A percentile compares a stretch with the other conserved stretches of the same genome.
These are phyloP conservation scores for Eustoma russellianum DNA, from an alignment of 257 asterid species.

Conservation along the genomic window DNA sequence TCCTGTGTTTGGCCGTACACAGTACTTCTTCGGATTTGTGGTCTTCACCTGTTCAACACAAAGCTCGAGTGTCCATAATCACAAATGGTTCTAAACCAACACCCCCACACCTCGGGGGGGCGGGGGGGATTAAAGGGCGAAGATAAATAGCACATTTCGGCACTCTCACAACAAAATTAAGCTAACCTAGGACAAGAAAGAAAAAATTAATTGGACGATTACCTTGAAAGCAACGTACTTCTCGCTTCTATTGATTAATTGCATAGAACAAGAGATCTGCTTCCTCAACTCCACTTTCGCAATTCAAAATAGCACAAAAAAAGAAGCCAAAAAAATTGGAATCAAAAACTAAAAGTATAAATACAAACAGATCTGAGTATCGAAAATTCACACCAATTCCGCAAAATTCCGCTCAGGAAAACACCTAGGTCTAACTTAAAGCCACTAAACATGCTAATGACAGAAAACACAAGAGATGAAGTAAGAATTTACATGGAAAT, in stretches of 20 bases:
- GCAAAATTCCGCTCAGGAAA: background rate
- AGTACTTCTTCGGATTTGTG: constrained; percentile 94
- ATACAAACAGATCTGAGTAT: constrained; percentile 29
- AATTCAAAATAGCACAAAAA: constrained; percentile 7
- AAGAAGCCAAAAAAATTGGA: too few species aligned
- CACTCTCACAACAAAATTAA: too few species aligned
- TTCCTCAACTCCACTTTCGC: constrained; percentile 64
- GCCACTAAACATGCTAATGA: background rate
- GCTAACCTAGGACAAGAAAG: too few species aligned
- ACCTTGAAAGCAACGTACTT: constrained; percentile 76
- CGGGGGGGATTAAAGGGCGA: too few species aligned
- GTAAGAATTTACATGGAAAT: constrained; percentile 38
- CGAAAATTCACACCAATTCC: background rate
- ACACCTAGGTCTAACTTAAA: too few species aligned
- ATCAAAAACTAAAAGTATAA: constrained; percentile 1
- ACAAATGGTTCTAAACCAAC: too few species aligned
- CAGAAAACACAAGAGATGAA: background rate
- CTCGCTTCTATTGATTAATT: constrained; percentile 54
- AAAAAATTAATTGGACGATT: constrained; percentile 7
- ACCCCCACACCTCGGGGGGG: too few species aligned
- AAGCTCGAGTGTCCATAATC: background rate
- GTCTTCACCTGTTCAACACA: constrained; percentile 67
- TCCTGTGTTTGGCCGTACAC: constrained; percentile 98
- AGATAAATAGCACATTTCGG: too few species aligned
- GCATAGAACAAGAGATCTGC: constrained; percentile 82